Evolutionary conservation across 352 stramenopile genomes (phyloP), one percentile per base, ranked within the genome.

Genomic region (Globisporangium okanoganense): DNA sequence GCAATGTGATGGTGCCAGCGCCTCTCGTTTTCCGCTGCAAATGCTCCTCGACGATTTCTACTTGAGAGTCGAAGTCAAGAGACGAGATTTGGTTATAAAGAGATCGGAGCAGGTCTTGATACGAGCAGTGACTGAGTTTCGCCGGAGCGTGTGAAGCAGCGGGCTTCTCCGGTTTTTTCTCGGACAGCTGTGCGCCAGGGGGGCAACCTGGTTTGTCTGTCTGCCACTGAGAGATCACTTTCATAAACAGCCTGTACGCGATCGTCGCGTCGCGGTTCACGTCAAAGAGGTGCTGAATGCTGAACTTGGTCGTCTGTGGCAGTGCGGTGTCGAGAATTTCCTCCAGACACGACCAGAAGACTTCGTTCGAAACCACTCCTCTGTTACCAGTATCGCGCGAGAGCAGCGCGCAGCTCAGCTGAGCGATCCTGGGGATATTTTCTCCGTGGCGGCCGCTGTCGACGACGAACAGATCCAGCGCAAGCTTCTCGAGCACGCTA

Each of bases 181-280:
- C 24, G 5, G 16, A 29, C 36, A 27, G 12, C 5, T 22, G n/a
- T 33, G 25, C 41, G 22, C 8, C 7, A 55, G 18, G 43, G 24
- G 44, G 14, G 10, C 13, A 10, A 5, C 31, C 48, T 48, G 12
- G 25, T n/a, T 16, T 13, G 12, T 18, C 14, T 33, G 58, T 60
- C 22, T 54, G 64, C 78, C 76, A 87, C 53, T 89, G 82, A 9
- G 77, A 80, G 16, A 91, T 77, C 0, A 82, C 77, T 56, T 91
- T 91, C 20, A 94, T 60, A 29, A 91, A 91, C 1, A 94, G 64
- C 44, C 80, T 83, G 58, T 82, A 92, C 5, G 85, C 84, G 35
- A 94, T 78, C 38, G 67, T 64, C 2, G 70, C 72, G 50, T 87
- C 64, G 0, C 81, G 72, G 41, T 75, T 73, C 8, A 92, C 76